These are phyloP conservation scores for Capsella bursapastoris DNA, from an alignment of 345 rosid genomes.

Conservation along the genomic window DNA sequence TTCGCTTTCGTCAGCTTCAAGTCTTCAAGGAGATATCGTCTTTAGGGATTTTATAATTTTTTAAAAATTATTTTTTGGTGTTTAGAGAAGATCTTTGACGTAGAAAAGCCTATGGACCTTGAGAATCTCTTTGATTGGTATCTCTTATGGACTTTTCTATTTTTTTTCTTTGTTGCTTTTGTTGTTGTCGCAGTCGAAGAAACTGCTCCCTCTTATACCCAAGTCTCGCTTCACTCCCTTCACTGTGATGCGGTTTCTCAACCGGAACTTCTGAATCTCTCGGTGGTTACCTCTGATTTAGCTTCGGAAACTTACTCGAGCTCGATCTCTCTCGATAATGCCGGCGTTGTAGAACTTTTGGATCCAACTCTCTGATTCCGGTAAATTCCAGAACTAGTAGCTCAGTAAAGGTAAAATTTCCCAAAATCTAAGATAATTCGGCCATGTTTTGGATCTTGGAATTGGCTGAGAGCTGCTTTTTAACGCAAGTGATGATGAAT, in stretches of 20 bases:
- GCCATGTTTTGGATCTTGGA: constrained; percentile 11
- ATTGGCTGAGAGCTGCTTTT: not conserved
- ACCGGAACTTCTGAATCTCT: constrained; percentile 40
- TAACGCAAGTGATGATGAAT: constrained; percentile 5
- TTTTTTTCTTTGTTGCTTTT: not conserved
- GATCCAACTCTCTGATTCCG: constrained; percentile 23
- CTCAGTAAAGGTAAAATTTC: constrained; percentile 23
- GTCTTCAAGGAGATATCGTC: constrained; percentile 37
- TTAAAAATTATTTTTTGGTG: not conserved
- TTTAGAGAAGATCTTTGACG: constrained; percentile 44
- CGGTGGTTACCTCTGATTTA: not conserved
- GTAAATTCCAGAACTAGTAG: not conserved
- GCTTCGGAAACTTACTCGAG: not conserved
- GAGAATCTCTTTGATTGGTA: constrained; percentile 49
- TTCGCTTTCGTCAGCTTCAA: constrained; percentile 38
- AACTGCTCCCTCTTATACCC: constrained; percentile 30
- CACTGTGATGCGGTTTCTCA: constrained; percentile 20
- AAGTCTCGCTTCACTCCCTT: constrained; percentile 26
- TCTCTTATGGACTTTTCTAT: constrained; percentile 26
- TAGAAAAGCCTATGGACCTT: constrained; percentile 49
- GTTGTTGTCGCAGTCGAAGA: constrained; percentile 45
- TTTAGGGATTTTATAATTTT: constrained; percentile 5
- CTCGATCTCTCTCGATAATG: constrained; percentile 35
- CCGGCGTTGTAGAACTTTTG: constrained; percentile 14
- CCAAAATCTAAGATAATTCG: not conserved